These are phyloP conservation scores for Ampelocalamus luodianensis DNA, from an alignment of 176 grass and related monocot species.

Conservation along the genomic window DNA sequence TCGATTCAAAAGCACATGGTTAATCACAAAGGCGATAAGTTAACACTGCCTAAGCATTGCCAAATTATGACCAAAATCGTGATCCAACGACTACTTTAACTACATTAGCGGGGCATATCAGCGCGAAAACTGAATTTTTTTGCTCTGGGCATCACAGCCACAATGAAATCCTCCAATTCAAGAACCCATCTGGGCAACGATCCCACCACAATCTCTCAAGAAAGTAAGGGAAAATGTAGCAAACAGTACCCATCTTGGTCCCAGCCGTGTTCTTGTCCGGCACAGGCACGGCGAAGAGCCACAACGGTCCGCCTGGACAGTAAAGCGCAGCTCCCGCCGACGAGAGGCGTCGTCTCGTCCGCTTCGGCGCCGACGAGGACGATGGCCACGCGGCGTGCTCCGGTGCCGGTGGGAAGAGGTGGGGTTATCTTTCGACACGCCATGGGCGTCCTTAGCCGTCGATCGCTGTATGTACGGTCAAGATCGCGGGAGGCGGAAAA, in stretches of 20 bases:
- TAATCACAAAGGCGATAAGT: background rate
- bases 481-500: background rate
- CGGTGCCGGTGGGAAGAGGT: background rate
- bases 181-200: background rate
- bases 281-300: background rate
- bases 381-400: background rate
- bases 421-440: background rate
- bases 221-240: background rate
- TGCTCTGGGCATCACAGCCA: background rate
- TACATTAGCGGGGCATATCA: background rate
- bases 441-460: constrained; percentile 6
- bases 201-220: background rate
- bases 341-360: background rate
- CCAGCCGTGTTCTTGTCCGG: background rate
- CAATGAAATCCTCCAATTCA: background rate
- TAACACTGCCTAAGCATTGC: background rate
- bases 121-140: background rate
- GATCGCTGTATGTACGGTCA: background rate
- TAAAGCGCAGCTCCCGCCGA: background rate
- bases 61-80: background rate
- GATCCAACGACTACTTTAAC: background rate
- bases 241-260: background rate
- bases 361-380: background rate
- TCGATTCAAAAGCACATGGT: background rate
- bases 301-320: background rate